Percentiles rank a stretch among this genome's conserved stretches.
Conservation (phyloP, 352 stramenopile species). For the Pythium aristosporum region DNA sequence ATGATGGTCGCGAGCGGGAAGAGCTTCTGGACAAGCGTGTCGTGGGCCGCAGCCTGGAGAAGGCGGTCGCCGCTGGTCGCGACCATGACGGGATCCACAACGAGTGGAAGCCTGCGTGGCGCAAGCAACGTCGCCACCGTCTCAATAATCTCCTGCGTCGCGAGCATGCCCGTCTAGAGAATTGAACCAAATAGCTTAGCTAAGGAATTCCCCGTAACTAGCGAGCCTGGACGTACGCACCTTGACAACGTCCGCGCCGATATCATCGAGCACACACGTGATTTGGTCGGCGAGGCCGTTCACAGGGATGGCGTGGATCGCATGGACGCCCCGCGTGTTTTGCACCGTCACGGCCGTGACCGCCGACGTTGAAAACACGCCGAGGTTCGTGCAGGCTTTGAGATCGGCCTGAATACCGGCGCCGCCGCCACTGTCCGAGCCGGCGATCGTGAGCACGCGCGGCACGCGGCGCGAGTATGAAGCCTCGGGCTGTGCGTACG, state of each 20-base stretch:
- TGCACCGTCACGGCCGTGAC: slow-evolving; percentile 94
- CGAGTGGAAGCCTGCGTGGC: slow-evolving; percentile 48
- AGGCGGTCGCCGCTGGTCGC: slow-evolving; percentile 86
- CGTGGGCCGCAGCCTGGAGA: slow-evolving; percentile 72
- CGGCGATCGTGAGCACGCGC: slow-evolving; percentile 90
- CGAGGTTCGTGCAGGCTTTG: slow-evolving; percentile 88
- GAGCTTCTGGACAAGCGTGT: slow-evolving; percentile 68
- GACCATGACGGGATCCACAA: slow-evolving; percentile 96
- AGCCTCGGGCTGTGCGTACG: slow-evolving; percentile 9
- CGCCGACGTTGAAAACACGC: slow-evolving; percentile 77
- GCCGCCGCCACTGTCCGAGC: slow-evolving; percentile 88
- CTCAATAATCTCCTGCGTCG: slow-evolving; percentile 74
- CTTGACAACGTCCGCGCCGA: slow-evolving; percentile 89
- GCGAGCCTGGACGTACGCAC: slow-evolving; percentile 18
- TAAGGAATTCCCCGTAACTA: no score
- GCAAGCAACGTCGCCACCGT: slow-evolving; percentile 63
- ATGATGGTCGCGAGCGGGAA: slow-evolving; percentile 89
- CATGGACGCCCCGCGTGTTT: slow-evolving; percentile 56
- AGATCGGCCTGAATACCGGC: slow-evolving; percentile 94
- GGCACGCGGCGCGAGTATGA: slow-evolving; percentile 10
- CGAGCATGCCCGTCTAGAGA: slow-evolving; percentile 88
- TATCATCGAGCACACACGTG: slow-evolving; percentile 84
- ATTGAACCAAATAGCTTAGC: no score
- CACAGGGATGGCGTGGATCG: slow-evolving; percentile 49
- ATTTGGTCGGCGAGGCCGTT: slow-evolving; percentile 82